Evolutionary conservation across 2,329 filamentous ascomycete genomes (phyloP), one percentile per base, ranked within the genome.

Genomic region (Cladosporium colombiae): DNA sequence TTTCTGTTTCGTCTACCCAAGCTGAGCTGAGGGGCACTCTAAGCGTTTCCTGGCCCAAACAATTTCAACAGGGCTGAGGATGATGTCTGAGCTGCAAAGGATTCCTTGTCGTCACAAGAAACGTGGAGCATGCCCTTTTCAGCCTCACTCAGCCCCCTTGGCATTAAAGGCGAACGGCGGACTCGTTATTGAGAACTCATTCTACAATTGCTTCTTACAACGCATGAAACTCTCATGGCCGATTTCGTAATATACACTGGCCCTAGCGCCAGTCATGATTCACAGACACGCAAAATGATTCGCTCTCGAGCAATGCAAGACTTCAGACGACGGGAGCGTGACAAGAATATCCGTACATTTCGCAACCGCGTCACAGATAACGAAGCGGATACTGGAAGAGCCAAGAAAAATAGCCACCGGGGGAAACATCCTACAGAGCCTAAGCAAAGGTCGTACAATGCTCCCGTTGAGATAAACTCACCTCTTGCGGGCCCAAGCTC

Each of bases 251-350:
- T 64, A 37, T 29, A 60, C 21, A 37, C 53, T 40, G 65, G 66
- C 7, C 29, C 59, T 27, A 35, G 53, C 25, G 59, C 33, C 46
- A 56, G 60, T 23, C 59, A 68, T 46, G 64, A 68, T 57, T 44
- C 49, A 5, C 31, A 52, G 27, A 64, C 64, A 21, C 35, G 66
- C 40, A 65, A 65, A 13, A 68, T 66, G 49, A 61, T 68, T 33
- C 59, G 66, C n/a, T 68, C 66, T 31, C 66, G 64, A 62, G 66
- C 60, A 21, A 68, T 68, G 66, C 59, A 49, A 52, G 8, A 92
- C 90, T 78, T 94, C 91, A 50, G 66, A 25, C 52, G 64, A 49
- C 64, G 66, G 2, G 64, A 68, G 50, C 64, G 66, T 21, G 1
- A 14, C 2, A 33, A 33, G 5, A 31, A 29, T 13, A 21, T 55